Base-by-base conservation (phyloP, 1,284 basidiomycete genomes). In the Sporisorium reilianum region DNA sequence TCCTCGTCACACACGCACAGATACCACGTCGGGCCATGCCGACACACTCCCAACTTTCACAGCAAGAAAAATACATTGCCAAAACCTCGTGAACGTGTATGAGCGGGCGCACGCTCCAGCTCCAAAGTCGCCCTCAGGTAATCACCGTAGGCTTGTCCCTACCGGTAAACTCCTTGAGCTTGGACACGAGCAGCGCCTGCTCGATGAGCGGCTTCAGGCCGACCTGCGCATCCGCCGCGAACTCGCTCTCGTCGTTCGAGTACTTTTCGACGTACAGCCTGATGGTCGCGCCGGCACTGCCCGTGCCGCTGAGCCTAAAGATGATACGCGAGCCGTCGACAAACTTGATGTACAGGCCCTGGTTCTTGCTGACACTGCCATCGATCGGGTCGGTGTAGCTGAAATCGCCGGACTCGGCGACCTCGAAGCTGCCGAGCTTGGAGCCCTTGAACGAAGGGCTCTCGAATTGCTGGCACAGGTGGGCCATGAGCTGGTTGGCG, bases 351-450 rank as follows among this genome's bases (percentile, higher is more conserved):
- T 95, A 93, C 80, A 98, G 91, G 7, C 97, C 97, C 86, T 99
- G 97, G 86, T 98, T 97, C 87, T 91, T 92, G 78, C 92, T 93
- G 54, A 98, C 90, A 55, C 92, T 94, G 59, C 91, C 88, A 85
- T 99, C 97, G 85, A 99, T 97, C 22, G 96, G 97, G 86, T 99
- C 97, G 45, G 91, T 97, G 89, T 99, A 99, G 83, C 91, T 89
- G 85, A 99, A 99, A 88, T 95, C 91, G 86, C 91, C 92, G 44
- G 92, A 88, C 32, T 90, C 89, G 25, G 89, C 89, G 70, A 98
- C 91, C 64, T 89, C 91, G 88, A 97, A 99, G 58, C 88, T 88
- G 54, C 90, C 89, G 16, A 81, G 59, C 56, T 80, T 73, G 48
- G 69, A 71, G n/a, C 82, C 81, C 6, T 61, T 53, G 54, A 84